These are phyloP conservation scores for Dalechampia spathulata DNA, from an alignment of 441 rosid genomes.

Conservation along the genomic window DNA sequence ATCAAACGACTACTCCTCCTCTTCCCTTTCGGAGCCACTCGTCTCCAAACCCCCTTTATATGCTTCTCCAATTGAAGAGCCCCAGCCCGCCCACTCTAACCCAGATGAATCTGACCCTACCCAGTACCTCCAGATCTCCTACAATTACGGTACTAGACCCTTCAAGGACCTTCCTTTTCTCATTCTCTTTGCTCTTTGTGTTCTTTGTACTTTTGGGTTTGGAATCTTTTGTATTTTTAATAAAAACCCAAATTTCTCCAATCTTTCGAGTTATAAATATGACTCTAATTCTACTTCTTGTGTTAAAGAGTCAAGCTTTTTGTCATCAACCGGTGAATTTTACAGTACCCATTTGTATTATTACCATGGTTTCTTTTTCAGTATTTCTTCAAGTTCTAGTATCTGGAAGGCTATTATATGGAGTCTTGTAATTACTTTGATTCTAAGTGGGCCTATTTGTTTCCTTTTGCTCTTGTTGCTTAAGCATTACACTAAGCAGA, in stretches of 20 bases:
- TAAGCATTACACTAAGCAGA: conserved; percentile 68
- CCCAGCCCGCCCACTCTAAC: conserved; percentile 30
- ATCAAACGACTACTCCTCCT: conserved; percentile 29
- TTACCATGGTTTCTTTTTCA: background rate
- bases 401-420: conserved; percentile 45
- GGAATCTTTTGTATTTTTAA: conserved; percentile 60
- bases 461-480: conserved; percentile 54
- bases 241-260: conserved; percentile 41
- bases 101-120: conserved; percentile 48
- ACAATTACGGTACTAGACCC: conserved; percentile 56
- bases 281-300: conserved; percentile 53
- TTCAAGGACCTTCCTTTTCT: conserved; percentile 71
- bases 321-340: background rate
- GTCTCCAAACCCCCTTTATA: conserved; percentile 39
- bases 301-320: conserved; percentile 28
- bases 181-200: conserved; percentile 45
- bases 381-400: conserved; percentile 27
- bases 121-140: conserved; percentile 82
- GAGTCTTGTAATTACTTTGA: conserved; percentile 54
- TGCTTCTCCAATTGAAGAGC: conserved; percentile 21
- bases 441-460: conserved; percentile 66
- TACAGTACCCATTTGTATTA: conserved; percentile 13
- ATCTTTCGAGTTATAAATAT: conserved; percentile 45
- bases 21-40: conserved; percentile 54
- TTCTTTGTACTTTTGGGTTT: conserved; percentile 45